A percentile compares a stretch with the other conserved stretches of the same genome.
Conservation (phyloP, 352 stramenopile species). For the Globisporangium spinosum region DNA sequence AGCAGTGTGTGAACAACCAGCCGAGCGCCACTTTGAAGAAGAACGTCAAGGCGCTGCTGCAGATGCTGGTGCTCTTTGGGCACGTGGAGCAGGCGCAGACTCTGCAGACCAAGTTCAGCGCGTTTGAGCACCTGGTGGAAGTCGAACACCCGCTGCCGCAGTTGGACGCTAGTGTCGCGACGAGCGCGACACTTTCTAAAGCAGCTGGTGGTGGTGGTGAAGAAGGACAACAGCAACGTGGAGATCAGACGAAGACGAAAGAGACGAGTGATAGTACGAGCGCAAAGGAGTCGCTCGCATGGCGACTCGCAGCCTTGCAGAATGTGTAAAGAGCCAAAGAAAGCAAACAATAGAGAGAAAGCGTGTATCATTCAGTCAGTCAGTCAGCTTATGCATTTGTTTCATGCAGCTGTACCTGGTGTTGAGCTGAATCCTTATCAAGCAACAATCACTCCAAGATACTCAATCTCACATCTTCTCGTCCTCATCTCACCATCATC, state of each 20-base stretch:
- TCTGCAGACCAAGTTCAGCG: slow-evolving; percentile 38
- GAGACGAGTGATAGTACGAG: background rate
- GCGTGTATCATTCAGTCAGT: background rate
- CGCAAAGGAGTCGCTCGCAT: background rate
- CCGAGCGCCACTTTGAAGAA: slow-evolving; percentile 34
- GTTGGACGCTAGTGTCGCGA: background rate
- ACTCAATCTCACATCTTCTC: background rate
- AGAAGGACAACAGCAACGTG: background rate
- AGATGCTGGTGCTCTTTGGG: slow-evolving; percentile 55
- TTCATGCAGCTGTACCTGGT: background rate
- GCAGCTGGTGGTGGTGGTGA: background rate
- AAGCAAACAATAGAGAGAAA: background rate
- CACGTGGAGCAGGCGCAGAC: slow-evolving; percentile 33
- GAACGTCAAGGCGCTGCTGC: slow-evolving; percentile 38
- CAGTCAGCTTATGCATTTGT: background rate
- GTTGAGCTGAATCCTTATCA: background rate
- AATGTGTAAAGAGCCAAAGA: background rate
- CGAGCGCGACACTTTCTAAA: background rate
- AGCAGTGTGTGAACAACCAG: slow-evolving; percentile 38
- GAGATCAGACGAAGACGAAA: background rate
- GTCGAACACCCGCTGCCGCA: slow-evolving; percentile 23
- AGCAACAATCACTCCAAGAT: background rate
- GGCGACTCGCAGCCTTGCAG: slow-evolving; percentile 14
- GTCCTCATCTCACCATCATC: background rate
- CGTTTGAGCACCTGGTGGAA: slow-evolving; percentile 35